Evolutionary conservation across 306 rosid species (phyloP).

Genomic region (Malus orientalis): DNA sequence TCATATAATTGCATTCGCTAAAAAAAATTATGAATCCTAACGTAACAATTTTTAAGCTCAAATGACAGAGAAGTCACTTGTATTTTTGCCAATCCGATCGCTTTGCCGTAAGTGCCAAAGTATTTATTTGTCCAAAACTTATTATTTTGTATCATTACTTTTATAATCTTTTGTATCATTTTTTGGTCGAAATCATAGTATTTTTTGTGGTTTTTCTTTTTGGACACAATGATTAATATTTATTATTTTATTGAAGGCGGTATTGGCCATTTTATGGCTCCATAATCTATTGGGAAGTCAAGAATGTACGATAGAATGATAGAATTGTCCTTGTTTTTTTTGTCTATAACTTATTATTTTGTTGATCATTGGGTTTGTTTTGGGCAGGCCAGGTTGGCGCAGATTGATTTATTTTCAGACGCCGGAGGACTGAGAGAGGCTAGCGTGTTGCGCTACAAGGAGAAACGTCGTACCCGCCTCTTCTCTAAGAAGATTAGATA

Average conservation of each 20-base stretch:
- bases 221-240: not conserved
- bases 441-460: slow-evolving; percentile 68
- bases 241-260: not conserved
- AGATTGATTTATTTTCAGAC: slow-evolving; percentile 57
- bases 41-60: not conserved
- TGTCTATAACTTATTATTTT: not conserved
- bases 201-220: not conserved
- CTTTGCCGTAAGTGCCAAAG: not conserved
- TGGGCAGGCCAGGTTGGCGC: slow-evolving; percentile 62
- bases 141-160: too few relatives aligned
- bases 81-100: not conserved
- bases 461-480: slow-evolving; percentile 70
- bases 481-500: slow-evolving; percentile 80
- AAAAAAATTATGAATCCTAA: not conserved
- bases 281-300: not conserved
- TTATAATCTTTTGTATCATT: too few relatives aligned
- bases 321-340: not conserved
- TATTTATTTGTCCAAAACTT: not conserved
- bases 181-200: not conserved
- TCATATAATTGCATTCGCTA: too few relatives aligned
- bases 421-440: slow-evolving; percentile 65
- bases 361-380: not conserved
- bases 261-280: not conserved
- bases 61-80: not conserved
- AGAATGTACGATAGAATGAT: not conserved